Percentiles rank a stretch among this genome's conserved stretches.
These are phyloP conservation scores for Penicillium sp. DNA, from an alignment of 2,329 filamentous ascomycete genomes.

Conservation along the genomic window DNA sequence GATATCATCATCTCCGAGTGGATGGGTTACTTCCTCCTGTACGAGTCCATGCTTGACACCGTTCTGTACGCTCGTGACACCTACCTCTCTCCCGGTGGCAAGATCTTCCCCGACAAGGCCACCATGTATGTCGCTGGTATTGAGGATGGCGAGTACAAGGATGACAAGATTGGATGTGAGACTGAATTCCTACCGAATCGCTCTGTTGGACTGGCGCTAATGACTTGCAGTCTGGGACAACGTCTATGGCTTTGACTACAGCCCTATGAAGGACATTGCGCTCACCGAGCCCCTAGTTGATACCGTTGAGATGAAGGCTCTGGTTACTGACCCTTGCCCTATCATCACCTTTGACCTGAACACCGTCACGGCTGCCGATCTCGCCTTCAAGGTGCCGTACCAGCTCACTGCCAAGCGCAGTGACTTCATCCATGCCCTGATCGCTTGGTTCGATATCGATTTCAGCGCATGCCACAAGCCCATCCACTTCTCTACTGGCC, in stretches of 20 bases:
- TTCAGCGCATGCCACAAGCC: conserved; percentile 98
- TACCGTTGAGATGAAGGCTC: conserved; percentile 95
- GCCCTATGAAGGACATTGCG: conserved; percentile 88
- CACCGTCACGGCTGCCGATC: conserved; percentile 80
- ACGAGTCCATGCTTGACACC: conserved; percentile 98
- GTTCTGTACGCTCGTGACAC: conserved; percentile 94
- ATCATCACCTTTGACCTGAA: conserved; percentile 92
- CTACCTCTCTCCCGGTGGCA: conserved; percentile 81
- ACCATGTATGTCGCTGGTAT: conserved; percentile 97
- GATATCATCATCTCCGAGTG: conserved; percentile 99
- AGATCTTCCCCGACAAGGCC: conserved; percentile 99
- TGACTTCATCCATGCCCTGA: conserved; percentile 94
- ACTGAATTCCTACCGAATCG: conserved; percentile 22
- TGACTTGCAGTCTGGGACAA: conserved; percentile 87
- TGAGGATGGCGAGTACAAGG: conserved; percentile 99
- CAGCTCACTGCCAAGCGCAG: conserved; percentile 76
- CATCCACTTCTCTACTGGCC: conserved; percentile 93
- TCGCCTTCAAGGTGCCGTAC: conserved; percentile 82
- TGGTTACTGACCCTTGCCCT: conserved; percentile 86
- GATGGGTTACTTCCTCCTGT: conserved; percentile 99
- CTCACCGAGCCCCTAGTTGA: conserved; percentile 96
- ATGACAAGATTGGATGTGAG: conserved; percentile 99
- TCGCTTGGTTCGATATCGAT: conserved; percentile 99
- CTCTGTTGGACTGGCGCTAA: conserved; percentile 26
- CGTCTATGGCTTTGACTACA: conserved; percentile 97